Percentiles rank a stretch among this genome's conserved stretches.
Conservation (phyloP, 495 filamentous ascomycete genomes). For the Apodospora peruviana region DNA sequence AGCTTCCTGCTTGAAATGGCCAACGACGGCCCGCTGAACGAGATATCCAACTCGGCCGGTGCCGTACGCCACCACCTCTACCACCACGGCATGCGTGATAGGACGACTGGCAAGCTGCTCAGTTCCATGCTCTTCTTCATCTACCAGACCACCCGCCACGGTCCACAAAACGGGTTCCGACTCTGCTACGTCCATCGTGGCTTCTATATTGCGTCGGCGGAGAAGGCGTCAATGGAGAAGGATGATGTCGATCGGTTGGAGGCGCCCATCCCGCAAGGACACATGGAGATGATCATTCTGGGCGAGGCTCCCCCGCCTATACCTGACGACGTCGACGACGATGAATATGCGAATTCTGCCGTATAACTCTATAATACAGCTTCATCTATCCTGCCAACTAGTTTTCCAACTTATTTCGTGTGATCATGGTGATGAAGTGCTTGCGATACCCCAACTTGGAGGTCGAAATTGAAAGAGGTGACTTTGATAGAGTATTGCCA, state of each 20-base stretch:
- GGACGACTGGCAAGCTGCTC: not conserved
- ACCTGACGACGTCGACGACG: too few species aligned
- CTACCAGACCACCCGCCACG: conserved; percentile 3
- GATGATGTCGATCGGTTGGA: conserved; percentile 1
- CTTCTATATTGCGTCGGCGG: not conserved
- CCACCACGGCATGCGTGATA: not conserved
- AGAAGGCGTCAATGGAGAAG: not conserved
- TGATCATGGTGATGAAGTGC: too few species aligned
- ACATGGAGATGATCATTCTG: not conserved
- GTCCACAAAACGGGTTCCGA: conserved; percentile 1
- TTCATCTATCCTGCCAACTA: too few species aligned
- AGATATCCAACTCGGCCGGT: not conserved
- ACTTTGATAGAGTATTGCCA: too few species aligned
- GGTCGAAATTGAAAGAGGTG: too few species aligned
- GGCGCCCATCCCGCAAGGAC: not conserved
- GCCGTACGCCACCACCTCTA: not conserved
- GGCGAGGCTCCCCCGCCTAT: too few species aligned
- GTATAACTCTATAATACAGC: too few species aligned
- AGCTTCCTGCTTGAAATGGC: not conserved
- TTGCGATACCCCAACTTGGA: too few species aligned
- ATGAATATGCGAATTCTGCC: too few species aligned
- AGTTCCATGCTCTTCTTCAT: not conserved
- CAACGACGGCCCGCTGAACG: not conserved
- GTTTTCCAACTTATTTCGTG: too few species aligned
- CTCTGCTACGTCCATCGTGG: not conserved